phyloP scores from a whole-genome alignment of 2,329 filamentous ascomycete species.

The Triangularia verruculosa region DNA sequence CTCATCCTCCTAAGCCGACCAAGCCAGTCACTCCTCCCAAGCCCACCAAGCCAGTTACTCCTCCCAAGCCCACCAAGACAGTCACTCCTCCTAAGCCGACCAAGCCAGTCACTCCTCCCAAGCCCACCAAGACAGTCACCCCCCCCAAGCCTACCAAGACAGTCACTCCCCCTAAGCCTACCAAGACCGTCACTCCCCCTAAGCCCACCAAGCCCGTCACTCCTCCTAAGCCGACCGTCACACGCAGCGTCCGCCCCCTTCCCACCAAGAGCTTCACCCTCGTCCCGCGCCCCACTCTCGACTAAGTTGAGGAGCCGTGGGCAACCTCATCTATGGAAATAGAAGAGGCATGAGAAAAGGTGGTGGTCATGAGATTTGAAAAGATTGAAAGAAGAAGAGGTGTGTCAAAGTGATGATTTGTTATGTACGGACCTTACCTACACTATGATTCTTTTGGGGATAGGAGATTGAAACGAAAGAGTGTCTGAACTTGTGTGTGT shows the following conservation, averaged over 20 bases:
- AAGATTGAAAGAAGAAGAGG: too few species aligned
- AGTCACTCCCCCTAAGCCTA: neutral
- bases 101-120: neutral
- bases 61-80: neutral
- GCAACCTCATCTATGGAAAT: too few species aligned
- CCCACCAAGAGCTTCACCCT: slow-evolving; percentile 6
- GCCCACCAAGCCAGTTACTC: neutral
- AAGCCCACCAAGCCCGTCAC: neutral
- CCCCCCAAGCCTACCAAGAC: slow-evolving; percentile 7
- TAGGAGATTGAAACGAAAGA: too few species aligned
- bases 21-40: slow-evolving; percentile 6
- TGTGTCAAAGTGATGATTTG: too few species aligned
- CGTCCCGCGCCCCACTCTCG: slow-evolving; percentile 2
- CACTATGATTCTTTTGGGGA: too few species aligned
- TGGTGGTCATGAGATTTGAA: too few species aligned
- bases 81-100: slow-evolving; percentile 1
- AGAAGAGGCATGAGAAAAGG: too few species aligned
- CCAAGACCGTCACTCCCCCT: neutral
- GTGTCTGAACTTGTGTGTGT: too few species aligned
- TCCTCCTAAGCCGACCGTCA: neutral
- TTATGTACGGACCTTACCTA: too few species aligned
- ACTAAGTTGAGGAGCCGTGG: neutral
- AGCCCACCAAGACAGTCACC: neutral
- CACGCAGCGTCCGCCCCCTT: neutral
- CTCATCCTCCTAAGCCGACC: neutral